Evolutionary conservation across 1,284 basidiomycete species (phyloP).

Genomic region (Filobasidium uniguttulatum): DNA sequence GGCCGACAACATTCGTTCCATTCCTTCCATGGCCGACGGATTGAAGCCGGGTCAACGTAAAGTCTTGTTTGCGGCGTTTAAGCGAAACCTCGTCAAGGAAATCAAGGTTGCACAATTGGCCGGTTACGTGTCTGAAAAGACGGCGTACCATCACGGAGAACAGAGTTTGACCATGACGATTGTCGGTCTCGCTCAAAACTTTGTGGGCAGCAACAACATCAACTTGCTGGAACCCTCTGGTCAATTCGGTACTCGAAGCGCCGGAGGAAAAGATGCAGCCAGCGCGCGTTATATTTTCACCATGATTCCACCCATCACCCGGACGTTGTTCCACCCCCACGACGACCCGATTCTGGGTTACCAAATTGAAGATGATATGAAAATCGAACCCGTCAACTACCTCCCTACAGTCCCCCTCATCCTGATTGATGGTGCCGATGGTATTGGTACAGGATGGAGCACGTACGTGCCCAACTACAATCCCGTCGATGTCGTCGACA

Average conservation of each 20-base stretch:
- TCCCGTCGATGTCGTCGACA: constrained; percentile 76
- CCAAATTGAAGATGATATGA: constrained; percentile 73
- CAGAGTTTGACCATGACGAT: constrained; percentile 75
- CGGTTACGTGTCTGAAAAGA: constrained; percentile 87
- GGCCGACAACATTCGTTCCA: constrained; percentile 95
- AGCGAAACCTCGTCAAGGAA: constrained; percentile 79
- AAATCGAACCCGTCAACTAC: constrained; percentile 92
- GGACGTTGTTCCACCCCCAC: constrained; percentile 63
- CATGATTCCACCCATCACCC: constrained; percentile 60
- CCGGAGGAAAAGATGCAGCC: constrained; percentile 87
- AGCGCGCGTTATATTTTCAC: constrained; percentile 97
- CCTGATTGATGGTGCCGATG: constrained; percentile 87
- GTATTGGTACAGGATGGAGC: constrained; percentile 98
- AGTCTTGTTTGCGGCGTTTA: constrained; percentile 91
- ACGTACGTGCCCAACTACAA: constrained; percentile 89
- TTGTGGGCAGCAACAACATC: constrained; percentile 90
- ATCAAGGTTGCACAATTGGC: constrained; percentile 94
- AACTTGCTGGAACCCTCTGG: constrained; percentile 81
- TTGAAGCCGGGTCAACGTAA: constrained; percentile 99
- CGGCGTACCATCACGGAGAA: constrained; percentile 97
- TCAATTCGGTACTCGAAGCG: constrained; percentile 82
- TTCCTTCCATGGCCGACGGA: constrained; percentile 85
- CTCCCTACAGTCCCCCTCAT: constrained; percentile 81
- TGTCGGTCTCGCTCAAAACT: constrained; percentile 85
- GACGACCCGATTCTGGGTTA: constrained; percentile 78